Conservation (phyloP, 2,329 filamentous ascomycete species). For the Arthrobotrys musiformis region DNA sequence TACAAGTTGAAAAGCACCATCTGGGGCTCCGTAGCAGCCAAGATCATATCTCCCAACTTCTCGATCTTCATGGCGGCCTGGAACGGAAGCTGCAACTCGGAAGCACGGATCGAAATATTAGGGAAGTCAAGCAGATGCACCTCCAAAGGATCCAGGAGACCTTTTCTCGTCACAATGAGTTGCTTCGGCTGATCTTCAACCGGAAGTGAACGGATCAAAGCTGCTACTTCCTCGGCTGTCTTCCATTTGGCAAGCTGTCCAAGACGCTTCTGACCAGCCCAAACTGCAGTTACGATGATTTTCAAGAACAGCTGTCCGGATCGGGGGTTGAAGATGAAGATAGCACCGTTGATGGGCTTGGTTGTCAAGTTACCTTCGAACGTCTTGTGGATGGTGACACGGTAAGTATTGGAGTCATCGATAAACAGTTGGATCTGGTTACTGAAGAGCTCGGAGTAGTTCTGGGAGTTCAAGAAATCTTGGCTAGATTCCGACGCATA, state of each 20-base stretch:
- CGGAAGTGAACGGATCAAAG: conserved; percentile 91
- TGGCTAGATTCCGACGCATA: conserved; percentile 99
- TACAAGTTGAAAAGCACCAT: conserved; percentile 99
- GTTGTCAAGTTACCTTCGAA: conserved; percentile 99
- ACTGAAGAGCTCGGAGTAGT: conserved; percentile 98
- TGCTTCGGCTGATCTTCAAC: conserved; percentile 99
- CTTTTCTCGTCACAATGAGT: conserved; percentile 96
- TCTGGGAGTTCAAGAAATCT: conserved; percentile 98
- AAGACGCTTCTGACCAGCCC: conserved; percentile 98
- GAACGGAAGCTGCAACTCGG: conserved; percentile 96
- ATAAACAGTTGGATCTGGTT: conserved; percentile 99
- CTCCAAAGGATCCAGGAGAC: conserved; percentile 94
- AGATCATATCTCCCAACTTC: conserved; percentile 98
- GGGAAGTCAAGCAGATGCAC: conserved; percentile 98
- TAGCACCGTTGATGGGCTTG: conserved; percentile 98
- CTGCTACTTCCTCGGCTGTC: conserved; percentile 98
- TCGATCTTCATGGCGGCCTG: conserved; percentile 99
- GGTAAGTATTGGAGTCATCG: conserved; percentile 98
- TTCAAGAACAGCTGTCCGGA: conserved; percentile 98
- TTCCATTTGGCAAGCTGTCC: conserved; percentile 99
- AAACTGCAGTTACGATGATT: conserved; percentile 99
- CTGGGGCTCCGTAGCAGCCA: conserved; percentile 97
- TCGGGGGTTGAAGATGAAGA: conserved; percentile 99
- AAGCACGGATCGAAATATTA: conserved; percentile 97
- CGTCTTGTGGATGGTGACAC: conserved; percentile 99